Percentiles rank a stretch among this genome's conserved stretches.
Conservation (phyloP, 257 asterid genomes). For the Penstemon eatonii region DNA sequence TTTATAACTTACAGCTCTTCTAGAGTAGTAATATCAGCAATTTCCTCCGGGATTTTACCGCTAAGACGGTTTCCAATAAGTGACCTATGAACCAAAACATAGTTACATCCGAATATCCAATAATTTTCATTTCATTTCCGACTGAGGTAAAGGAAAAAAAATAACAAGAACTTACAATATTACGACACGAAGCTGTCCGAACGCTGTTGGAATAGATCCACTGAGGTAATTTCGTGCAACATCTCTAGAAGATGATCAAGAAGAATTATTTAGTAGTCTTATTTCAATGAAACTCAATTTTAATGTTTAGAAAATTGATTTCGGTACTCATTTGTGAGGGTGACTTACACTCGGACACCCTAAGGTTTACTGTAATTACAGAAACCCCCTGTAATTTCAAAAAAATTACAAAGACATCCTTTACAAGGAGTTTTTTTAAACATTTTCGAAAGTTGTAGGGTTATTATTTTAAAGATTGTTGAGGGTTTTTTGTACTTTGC, state of each 20-base stretch:
- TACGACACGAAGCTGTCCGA: constrained; percentile 49
- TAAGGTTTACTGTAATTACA: too few relatives aligned
- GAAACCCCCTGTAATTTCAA: too few relatives aligned
- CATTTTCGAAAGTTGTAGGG: too few relatives aligned
- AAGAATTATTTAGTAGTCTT: constrained; percentile 18
- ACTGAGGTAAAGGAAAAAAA: neutral
- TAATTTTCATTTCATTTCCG: neutral
- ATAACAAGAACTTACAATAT: constrained; percentile 48
- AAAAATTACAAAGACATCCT: too few relatives aligned
- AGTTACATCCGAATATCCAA: neutral
- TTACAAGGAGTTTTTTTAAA: too few relatives aligned
- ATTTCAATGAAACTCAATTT: neutral
- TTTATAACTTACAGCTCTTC: constrained; percentile 61
- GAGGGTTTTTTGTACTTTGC: too few relatives aligned
- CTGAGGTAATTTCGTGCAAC: constrained; percentile 66
- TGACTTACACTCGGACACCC: too few relatives aligned
- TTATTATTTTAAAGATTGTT: too few relatives aligned
- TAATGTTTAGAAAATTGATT: too few relatives aligned
- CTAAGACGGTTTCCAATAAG: constrained; percentile 78
- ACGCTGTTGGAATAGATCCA: constrained; percentile 68
- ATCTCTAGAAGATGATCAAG: constrained; percentile 52
- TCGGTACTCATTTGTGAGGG: too few relatives aligned
- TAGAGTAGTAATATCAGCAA: constrained; percentile 68
- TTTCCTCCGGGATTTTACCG: constrained; percentile 68
- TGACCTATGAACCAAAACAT: constrained; percentile 43